phyloP scores from a whole-genome alignment of 345 rosid species.

The Eucalyptus rudis region DNA sequence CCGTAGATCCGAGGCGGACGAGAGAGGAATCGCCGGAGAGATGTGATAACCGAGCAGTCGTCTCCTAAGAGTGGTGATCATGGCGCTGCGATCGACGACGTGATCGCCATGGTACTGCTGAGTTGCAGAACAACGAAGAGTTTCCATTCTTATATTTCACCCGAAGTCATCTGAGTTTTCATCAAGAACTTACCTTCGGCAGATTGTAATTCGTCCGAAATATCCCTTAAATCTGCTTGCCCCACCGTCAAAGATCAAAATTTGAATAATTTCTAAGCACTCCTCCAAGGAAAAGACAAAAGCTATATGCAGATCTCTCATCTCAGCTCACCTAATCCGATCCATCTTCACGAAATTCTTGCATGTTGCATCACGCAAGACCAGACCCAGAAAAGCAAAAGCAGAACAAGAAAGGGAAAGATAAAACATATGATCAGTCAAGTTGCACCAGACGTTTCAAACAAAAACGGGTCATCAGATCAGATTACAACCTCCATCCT shows the following conservation, averaged over 20 bases:
- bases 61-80: neutral
- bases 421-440: neutral
- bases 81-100: neutral
- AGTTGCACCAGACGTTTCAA: neutral
- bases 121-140: neutral
- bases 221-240: neutral
- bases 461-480: neutral
- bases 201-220: neutral
- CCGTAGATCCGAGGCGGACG: neutral
- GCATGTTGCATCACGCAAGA: neutral
- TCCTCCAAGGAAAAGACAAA: neutral
- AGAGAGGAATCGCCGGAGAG: neutral
- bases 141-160: neutral
- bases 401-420: neutral
- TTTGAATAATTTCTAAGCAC: neutral
- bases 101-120: neutral
- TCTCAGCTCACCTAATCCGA: neutral
- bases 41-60: neutral
- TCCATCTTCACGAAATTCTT: neutral
- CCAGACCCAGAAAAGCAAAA: neutral
- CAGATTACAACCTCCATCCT: neutral
- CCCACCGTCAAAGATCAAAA: neutral
- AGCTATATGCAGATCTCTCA: neutral
- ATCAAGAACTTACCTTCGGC: neutral
- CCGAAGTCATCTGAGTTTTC: neutral